These are phyloP conservation scores for Cudoniella acicularis DNA, from an alignment of 495 filamentous ascomycete species.

Conservation along the genomic window DNA sequence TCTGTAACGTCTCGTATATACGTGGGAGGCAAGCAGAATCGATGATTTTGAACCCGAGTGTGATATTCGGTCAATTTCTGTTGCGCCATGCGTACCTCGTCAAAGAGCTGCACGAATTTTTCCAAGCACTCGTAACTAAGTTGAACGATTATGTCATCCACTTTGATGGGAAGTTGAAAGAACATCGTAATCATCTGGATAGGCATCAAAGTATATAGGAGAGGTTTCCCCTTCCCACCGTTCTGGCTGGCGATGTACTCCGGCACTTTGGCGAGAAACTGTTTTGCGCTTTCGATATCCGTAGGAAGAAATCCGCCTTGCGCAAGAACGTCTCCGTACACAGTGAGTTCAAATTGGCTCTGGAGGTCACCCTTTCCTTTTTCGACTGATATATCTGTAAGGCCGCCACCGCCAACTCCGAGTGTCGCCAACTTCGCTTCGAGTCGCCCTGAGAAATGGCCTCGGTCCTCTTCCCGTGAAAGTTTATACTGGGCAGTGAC, in stretches of 20 bases:
- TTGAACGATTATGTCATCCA: not conserved
- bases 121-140: conserved; percentile 7
- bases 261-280: conserved; percentile 23
- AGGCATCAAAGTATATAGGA: conserved; percentile 25
- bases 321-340: conserved; percentile 21
- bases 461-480: too few relatives aligned
- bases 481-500: too few relatives aligned
- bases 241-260: conserved; percentile 17
- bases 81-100: conserved; percentile 11
- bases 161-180: not conserved
- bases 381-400: too few relatives aligned
- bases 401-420: conserved; percentile 3
- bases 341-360: conserved; percentile 14
- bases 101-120: conserved; percentile 20
- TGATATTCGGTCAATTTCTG: conserved; percentile 23
- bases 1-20: conserved; percentile 6
- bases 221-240: conserved; percentile 25
- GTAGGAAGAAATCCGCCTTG: conserved; percentile 18
- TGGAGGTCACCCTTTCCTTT: not conserved
- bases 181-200: conserved; percentile 17
- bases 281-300: conserved; percentile 17
- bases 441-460: too few relatives aligned
- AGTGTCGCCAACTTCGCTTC: too few relatives aligned
- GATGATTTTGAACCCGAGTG: conserved; percentile 21
- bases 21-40: conserved; percentile 3